phyloP scores from a whole-genome alignment of 2,329 filamentous ascomycete genomes.

The Trichoderma citrinoviride region DNA sequence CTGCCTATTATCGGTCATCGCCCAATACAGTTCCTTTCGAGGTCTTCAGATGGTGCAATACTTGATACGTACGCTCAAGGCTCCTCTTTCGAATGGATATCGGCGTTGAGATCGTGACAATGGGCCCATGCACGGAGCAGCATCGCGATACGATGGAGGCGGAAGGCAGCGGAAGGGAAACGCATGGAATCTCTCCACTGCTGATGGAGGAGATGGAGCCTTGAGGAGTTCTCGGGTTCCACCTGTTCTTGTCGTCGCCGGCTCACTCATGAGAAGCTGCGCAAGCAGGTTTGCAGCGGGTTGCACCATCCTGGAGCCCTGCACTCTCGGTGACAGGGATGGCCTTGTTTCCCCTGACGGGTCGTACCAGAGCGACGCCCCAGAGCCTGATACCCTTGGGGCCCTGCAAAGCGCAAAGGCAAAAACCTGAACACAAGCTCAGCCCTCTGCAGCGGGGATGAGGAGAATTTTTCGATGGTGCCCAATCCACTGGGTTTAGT shows the following conservation, averaged over 20 bases:
- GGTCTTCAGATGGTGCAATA: too few species aligned
- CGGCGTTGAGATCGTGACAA: constrained; percentile 1
- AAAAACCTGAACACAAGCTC: background rate
- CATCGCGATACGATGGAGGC: background rate
- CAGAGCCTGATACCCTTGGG: constrained; percentile 17
- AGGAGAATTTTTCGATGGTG: background rate
- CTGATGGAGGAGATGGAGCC: background rate
- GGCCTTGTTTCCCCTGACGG: constrained; percentile 20
- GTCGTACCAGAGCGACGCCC: constrained; percentile 22
- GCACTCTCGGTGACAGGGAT: background rate
- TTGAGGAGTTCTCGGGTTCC: constrained; percentile 17
- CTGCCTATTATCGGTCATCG: background rate
- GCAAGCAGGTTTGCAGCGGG: constrained; percentile 5
- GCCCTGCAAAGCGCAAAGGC: constrained; percentile 15
- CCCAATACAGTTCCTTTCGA: background rate
- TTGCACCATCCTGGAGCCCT: background rate
- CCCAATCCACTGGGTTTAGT: constrained; percentile 1
- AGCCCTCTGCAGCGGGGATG: background rate
- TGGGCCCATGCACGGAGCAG: background rate
- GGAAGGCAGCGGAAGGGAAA: constrained; percentile 6
- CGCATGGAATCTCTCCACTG: constrained; percentile 13
- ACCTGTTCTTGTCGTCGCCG: constrained; percentile 5
- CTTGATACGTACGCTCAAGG: background rate
- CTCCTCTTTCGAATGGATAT: background rate
- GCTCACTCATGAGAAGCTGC: constrained; percentile 7